These are phyloP conservation scores for Trichoderma sp. DNA, from an alignment of 2,329 filamentous ascomycete genomes.

Conservation along the genomic window DNA sequence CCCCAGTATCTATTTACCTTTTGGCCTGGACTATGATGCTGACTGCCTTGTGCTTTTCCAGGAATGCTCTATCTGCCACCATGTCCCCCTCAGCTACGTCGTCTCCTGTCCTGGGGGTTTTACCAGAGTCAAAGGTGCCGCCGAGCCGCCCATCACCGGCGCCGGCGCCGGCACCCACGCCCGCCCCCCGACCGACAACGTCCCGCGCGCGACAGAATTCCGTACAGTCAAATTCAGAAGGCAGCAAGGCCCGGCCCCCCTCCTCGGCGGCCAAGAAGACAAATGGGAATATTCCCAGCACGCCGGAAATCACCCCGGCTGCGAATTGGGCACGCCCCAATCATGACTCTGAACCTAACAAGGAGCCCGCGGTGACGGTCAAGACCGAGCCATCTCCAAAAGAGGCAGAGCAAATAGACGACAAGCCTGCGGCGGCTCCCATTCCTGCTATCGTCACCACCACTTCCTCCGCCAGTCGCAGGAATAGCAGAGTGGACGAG, in stretches of 20 bases:
- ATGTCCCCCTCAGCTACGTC: slow-evolving; percentile 70
- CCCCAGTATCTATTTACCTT: neutral
- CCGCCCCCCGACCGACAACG: slow-evolving; percentile 57
- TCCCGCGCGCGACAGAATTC: slow-evolving; percentile 75
- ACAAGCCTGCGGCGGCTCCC: slow-evolving; percentile 9
- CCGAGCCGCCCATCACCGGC: slow-evolving; percentile 57
- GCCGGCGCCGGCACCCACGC: slow-evolving; percentile 44
- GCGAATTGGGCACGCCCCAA: slow-evolving; percentile 31
- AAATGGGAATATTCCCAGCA: slow-evolving; percentile 46
- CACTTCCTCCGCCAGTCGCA: slow-evolving; percentile 34
- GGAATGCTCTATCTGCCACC: slow-evolving; percentile 39
- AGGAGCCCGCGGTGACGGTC: slow-evolving; percentile 42
- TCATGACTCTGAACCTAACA: slow-evolving; percentile 48
- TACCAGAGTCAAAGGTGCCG: slow-evolving; percentile 57
- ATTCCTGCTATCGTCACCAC: slow-evolving; percentile 29
- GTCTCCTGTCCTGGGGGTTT: slow-evolving; percentile 69
- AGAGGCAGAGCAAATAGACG: slow-evolving; percentile 28
- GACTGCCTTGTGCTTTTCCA: slow-evolving; percentile 25
- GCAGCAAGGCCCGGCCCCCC: slow-evolving; percentile 49
- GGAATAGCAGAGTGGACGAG: slow-evolving; percentile 42
- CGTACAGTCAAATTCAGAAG: slow-evolving; percentile 57
- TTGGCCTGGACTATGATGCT: neutral
- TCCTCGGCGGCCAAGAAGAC: slow-evolving; percentile 62
- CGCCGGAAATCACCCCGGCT: slow-evolving; percentile 37
- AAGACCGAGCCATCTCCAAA: slow-evolving; percentile 36